Percentiles rank a stretch among this genome's conserved stretches.
phyloP scores from a whole-genome alignment of 2,329 filamentous ascomycete genomes.

The Calonectria henricotiae region DNA sequence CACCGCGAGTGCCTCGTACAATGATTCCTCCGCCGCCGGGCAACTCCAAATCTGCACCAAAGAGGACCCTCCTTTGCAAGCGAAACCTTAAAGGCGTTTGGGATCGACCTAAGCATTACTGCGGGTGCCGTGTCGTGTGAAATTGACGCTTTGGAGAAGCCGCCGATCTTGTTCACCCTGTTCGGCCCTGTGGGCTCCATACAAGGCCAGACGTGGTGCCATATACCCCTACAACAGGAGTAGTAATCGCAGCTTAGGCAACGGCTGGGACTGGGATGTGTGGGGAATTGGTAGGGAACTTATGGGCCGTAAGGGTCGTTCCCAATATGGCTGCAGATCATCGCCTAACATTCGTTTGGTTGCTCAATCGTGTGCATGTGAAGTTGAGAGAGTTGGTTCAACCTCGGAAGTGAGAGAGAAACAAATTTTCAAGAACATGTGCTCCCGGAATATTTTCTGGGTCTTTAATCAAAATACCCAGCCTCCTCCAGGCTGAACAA shows the following conservation, averaged over 20 bases:
- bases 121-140: constrained; percentile 1
- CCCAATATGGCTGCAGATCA: constrained; percentile 12
- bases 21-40: background rate
- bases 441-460: background rate
- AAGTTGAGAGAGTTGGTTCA: background rate
- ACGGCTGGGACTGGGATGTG: background rate
- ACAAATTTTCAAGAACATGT: background rate
- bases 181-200: constrained; percentile 3
- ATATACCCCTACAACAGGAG: constrained; percentile 3
- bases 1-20: background rate
- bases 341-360: background rate
- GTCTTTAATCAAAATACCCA: background rate
- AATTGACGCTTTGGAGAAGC: constrained; percentile 17
- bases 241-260: constrained; percentile 4
- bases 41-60: background rate
- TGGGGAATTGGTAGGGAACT: constrained; percentile 1
- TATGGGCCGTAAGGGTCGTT: background rate
- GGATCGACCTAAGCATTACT: background rate
- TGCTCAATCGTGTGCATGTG: background rate
- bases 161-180: constrained; percentile 11
- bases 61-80: background rate
- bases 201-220: background rate
- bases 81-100: constrained; percentile 8
- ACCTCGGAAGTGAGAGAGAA: background rate
- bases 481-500: background rate